Percentiles rank a stretch among this genome's conserved stretches.
Evolutionary conservation across 129 eudicot genomes (phyloP).

Genomic region (Mikania micrantha): DNA sequence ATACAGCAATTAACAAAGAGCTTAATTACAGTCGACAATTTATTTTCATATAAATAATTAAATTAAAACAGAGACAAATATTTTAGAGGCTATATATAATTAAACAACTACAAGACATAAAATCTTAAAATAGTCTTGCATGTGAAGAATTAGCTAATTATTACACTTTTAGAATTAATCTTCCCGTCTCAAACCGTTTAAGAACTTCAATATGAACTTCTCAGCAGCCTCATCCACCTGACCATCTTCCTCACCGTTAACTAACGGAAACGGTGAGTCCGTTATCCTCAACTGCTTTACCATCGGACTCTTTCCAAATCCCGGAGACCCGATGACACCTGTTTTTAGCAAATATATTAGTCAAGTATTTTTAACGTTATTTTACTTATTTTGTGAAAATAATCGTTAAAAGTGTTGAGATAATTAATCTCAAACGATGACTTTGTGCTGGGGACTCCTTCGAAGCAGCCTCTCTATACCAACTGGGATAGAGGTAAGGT

Average conservation of each 20-base stretch:
- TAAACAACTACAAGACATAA: not conserved
- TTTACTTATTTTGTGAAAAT: no score
- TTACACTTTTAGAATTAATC: not conserved
- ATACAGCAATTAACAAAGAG: not conserved
- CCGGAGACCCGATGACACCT: conserved; percentile 6
- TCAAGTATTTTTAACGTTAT: no score
- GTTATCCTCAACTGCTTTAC: conserved; percentile 44
- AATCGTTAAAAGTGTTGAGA: no score
- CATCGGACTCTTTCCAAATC: conserved; percentile 26
- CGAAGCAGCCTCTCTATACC: no score
- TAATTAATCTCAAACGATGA: no score
- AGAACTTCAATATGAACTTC: conserved; percentile 41
- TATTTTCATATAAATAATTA: not conserved
- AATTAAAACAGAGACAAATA: not conserved
- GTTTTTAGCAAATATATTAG: conserved; percentile 22
- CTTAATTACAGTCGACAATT: not conserved
- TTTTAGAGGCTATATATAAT: not conserved
- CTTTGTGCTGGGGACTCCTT: no score
- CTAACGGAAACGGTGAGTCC: conserved; percentile 44
- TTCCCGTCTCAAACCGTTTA: conserved; percentile 27
- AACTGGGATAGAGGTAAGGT: no score
- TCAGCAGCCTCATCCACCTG: conserved; percentile 53
- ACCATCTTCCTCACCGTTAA: conserved; percentile 18
- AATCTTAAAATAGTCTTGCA: not conserved
- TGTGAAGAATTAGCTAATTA: not conserved